A percentile compares a stretch with the other conserved stretches of the same genome.
These are phyloP conservation scores for Pichia californica DNA, from an alignment of 805 yeast genomes.

Conservation along the genomic window DNA sequence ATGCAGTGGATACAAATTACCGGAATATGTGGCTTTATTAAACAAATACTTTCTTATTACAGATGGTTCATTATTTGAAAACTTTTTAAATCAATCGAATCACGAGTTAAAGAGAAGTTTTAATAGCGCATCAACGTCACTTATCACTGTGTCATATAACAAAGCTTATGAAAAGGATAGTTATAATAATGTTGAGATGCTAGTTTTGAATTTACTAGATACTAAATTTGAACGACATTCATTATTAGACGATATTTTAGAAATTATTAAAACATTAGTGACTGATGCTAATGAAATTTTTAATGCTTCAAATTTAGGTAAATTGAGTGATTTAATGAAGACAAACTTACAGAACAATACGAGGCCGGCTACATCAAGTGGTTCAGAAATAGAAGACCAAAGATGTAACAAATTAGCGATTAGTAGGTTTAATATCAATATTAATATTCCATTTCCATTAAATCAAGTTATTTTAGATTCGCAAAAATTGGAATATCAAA, in stretches of 20 bases:
- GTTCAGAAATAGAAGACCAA: slow-evolving; percentile 12
- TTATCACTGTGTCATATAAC: slow-evolving; percentile 29
- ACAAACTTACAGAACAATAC: slow-evolving; percentile 31
- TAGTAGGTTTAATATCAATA: slow-evolving; percentile 47
- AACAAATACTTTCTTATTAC: slow-evolving; percentile 54
- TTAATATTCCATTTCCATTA: slow-evolving; percentile 80
- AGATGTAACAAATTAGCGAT: slow-evolving; percentile 38
- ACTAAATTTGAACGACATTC: slow-evolving; percentile 16
- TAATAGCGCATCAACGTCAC: slow-evolving; percentile 22
- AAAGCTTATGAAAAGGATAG: slow-evolving; percentile 14
- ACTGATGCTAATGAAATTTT: slow-evolving; percentile 49
- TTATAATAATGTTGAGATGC: background rate
- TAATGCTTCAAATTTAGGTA: slow-evolving; percentile 36
- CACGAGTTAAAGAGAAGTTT: slow-evolving; percentile 43
- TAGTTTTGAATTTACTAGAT: background rate
- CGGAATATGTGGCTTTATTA: slow-evolving; percentile 39
- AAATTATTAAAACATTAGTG: slow-evolving; percentile 47
- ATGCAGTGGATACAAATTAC: slow-evolving; percentile 53
- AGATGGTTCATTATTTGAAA: slow-evolving; percentile 43
- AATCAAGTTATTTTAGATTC: slow-evolving; percentile 69
- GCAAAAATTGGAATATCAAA: slow-evolving; percentile 69
- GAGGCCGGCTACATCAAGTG: slow-evolving; percentile 13
- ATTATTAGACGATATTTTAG: slow-evolving; percentile 31
- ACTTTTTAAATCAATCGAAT: slow-evolving; percentile 44
- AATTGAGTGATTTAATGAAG: slow-evolving; percentile 38